Conservation (phyloP, 1,284 basidiomycete genomes). For the Ganoderma sp. region DNA sequence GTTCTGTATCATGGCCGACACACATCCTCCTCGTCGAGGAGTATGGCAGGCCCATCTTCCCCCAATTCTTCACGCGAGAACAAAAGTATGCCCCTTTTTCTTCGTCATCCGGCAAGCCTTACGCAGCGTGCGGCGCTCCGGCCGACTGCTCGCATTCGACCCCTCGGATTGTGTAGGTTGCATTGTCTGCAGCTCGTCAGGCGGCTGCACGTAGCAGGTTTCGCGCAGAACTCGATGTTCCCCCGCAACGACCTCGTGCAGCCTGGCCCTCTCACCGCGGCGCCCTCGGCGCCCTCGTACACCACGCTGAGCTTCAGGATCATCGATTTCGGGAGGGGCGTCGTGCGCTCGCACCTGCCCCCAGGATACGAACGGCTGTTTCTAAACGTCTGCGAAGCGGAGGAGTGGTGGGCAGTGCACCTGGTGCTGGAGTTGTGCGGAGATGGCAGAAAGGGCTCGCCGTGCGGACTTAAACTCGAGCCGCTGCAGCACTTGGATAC, state of each 20-base stretch:
- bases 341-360: background rate
- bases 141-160: background rate
- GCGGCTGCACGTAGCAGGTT: conserved; percentile 48
- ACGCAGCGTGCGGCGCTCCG: background rate
- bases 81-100: background rate
- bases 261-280: conserved; percentile 47
- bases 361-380: background rate
- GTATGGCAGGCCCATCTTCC: conserved; percentile 47
- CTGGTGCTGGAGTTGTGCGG: background rate
- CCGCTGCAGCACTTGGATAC: no score
- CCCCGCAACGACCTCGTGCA: conserved; percentile 53
- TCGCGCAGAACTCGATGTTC: conserved; percentile 48
- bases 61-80: conserved; percentile 8
- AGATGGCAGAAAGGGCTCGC: no score
- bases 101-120: background rate
- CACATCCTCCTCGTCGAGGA: conserved; percentile 56
- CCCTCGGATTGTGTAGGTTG: conserved; percentile 36
- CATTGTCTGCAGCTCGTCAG: conserved; percentile 46
- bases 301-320: conserved; percentile 49
- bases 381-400: background rate
- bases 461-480: no score
- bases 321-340: conserved; percentile 54
- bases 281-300: conserved; percentile 34
- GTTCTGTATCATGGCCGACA: conserved; percentile 35
- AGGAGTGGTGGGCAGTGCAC: background rate